Evolutionary conservation across 73 alveolate genomes (phyloP).

Genomic region (Tetrahymena thermophila): DNA sequence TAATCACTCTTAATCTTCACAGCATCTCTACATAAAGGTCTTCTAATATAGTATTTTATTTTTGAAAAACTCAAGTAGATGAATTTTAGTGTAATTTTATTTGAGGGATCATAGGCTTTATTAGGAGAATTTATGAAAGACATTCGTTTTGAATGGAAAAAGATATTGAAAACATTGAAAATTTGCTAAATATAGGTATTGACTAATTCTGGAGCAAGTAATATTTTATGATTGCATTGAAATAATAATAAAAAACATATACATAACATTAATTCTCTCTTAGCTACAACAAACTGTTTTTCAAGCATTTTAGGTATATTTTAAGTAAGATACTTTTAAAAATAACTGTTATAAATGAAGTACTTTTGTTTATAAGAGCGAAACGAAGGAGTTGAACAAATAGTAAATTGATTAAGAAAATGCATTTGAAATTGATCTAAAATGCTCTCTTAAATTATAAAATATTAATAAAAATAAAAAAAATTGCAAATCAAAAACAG

Average conservation of each 20-base stretch:
- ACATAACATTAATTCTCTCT: too few relatives aligned
- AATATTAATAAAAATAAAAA: too few relatives aligned
- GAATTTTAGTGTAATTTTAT: too few relatives aligned
- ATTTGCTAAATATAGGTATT: not conserved
- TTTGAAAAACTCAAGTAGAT: too few relatives aligned
- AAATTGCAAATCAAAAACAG: not conserved
- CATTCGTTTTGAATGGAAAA: too few relatives aligned
- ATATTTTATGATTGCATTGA: too few relatives aligned
- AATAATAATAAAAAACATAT: too few relatives aligned
- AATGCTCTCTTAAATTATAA: not conserved
- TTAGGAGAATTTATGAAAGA: not conserved
- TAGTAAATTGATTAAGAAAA: not conserved
- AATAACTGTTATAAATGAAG: too few relatives aligned
- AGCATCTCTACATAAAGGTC: not conserved
- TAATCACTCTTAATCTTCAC: not conserved
- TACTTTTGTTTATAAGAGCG: not conserved
- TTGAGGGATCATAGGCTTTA: not conserved
- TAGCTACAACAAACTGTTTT: too few relatives aligned
- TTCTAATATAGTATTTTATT: too few relatives aligned
- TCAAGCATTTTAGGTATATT: too few relatives aligned
- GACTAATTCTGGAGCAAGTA: not conserved
- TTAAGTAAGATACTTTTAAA: too few relatives aligned
- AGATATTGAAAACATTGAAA: not conserved
- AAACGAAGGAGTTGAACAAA: not conserved
- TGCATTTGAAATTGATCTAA: not conserved